A percentile compares a stretch with the other conserved stretches of the same genome.
phyloP scores from a whole-genome alignment of 106 monocot species.

The Posidonia australis region DNA sequence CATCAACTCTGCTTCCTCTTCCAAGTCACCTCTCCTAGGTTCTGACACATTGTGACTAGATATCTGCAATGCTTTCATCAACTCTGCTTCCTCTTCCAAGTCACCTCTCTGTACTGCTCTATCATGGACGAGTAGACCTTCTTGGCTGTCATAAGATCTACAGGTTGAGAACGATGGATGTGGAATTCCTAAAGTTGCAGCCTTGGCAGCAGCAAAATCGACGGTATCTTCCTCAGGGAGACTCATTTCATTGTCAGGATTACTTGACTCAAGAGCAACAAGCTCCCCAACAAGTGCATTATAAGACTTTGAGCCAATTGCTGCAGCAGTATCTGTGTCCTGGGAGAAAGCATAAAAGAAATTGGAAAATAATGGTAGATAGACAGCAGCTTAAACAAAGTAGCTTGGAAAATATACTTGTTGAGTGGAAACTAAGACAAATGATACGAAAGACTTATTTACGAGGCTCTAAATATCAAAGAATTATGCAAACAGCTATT shows the following conservation, averaged over 20 bases:
- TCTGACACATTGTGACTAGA: slow-evolving; percentile 35
- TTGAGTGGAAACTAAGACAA: background rate
- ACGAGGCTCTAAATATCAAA: no score
- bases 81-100: slow-evolving; percentile 62
- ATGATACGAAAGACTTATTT: no score
- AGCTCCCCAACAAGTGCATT: slow-evolving; percentile 80
- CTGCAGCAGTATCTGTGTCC: slow-evolving; percentile 67
- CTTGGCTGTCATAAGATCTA: slow-evolving; percentile 55
- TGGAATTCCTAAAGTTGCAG: slow-evolving; percentile 78
- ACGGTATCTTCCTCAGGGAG: slow-evolving; percentile 42
- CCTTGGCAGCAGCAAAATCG: slow-evolving; percentile 89
- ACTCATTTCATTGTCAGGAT: slow-evolving; percentile 14
- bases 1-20: slow-evolving; percentile 70
- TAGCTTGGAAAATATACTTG: background rate
- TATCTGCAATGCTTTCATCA: slow-evolving; percentile 54
- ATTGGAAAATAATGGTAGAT: background rate
- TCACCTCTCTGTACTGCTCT: slow-evolving; percentile 49
- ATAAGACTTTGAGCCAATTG: slow-evolving; percentile 84
- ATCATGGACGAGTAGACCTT: slow-evolving; percentile 13
- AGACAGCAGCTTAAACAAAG: background rate
- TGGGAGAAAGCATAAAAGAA: slow-evolving; percentile 16
- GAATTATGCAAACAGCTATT: no score
- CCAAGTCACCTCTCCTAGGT: slow-evolving; percentile 53
- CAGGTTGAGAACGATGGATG: slow-evolving; percentile 64
- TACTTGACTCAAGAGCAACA: slow-evolving; percentile 50